Percentiles rank a stretch among this genome's conserved stretches.
Conservation (phyloP, 441 rosid species). For the Francoa sonchifolia region DNA sequence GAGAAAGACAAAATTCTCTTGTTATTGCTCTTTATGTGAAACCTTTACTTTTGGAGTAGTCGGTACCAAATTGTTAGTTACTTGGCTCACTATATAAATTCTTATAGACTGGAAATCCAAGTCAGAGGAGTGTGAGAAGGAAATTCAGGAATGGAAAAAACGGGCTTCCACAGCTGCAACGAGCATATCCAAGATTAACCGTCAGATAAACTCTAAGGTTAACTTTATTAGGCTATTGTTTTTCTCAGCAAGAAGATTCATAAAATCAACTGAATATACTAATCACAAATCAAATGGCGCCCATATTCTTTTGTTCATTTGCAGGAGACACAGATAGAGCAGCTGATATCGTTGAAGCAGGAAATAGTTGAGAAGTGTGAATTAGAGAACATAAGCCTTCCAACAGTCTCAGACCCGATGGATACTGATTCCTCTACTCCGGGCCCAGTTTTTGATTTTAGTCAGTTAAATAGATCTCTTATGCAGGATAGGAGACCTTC, state of each 20-base stretch:
- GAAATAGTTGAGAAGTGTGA: conserved; percentile 82
- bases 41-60: too few species aligned
- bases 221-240: too few species aligned
- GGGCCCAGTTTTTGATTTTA: conserved; percentile 69
- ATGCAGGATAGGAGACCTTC: conserved; percentile 65
- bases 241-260: too few species aligned
- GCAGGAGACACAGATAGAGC: conserved; percentile 74
- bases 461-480: conserved; percentile 65
- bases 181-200: conserved; percentile 62
- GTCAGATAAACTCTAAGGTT: conserved; percentile 82
- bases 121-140: conserved; percentile 85
- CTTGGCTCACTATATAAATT: conserved; percentile 15
- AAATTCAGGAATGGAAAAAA: conserved; percentile 85
- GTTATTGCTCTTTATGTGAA: too few species aligned
- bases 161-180: conserved; percentile 72
- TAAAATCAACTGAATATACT: too few species aligned
- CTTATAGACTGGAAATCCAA: conserved; percentile 73
- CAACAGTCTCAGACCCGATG: conserved; percentile 58
- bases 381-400: conserved; percentile 69
- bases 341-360: conserved; percentile 57
- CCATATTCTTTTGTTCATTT: conserved; percentile 17
- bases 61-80: conserved; percentile 2
- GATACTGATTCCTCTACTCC: conserved; percentile 47
- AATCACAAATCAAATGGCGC: conserved; percentile 11
- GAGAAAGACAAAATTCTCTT: too few species aligned